Conservation (phyloP, 2,329 filamentous ascomycete genomes). For the Macroventuria anomochaeta region DNA sequence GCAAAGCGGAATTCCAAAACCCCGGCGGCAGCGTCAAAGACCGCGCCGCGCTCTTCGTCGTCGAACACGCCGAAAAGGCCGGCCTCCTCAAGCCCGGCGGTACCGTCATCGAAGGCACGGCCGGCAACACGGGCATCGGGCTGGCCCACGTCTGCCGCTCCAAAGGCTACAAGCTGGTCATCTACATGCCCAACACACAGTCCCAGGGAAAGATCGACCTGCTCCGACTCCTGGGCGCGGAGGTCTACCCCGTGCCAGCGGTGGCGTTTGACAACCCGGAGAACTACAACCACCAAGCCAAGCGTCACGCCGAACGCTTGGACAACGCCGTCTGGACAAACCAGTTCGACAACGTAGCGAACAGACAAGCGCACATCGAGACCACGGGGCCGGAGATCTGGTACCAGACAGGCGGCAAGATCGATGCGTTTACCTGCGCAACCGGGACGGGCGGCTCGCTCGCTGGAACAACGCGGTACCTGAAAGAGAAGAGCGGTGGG, state of each 20-base stretch:
- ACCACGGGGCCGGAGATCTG: conserved; percentile 98
- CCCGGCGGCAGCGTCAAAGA: conserved; percentile 96
- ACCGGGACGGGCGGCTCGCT: conserved; percentile 93
- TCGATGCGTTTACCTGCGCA: conserved; percentile 95
- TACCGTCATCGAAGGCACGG: conserved; percentile 95
- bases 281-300: conserved; percentile 98
- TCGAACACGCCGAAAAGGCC: conserved; percentile 89
- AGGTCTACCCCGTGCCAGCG: conserved; percentile 94
- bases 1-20: conserved; percentile 99
- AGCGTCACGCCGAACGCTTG: conserved; percentile 82
- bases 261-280: conserved; percentile 93
- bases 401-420: conserved; percentile 82
- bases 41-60: conserved; percentile 90
- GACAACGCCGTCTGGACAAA: conserved; percentile 98
- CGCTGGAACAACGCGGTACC: conserved; percentile 83
- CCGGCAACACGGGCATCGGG: conserved; percentile 97
- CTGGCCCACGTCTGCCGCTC: conserved; percentile 95
- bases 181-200: conserved; percentile 99
- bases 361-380: conserved; percentile 91
- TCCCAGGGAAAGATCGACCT: conserved; percentile 98
- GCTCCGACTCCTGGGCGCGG: conserved; percentile 85
- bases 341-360: conserved; percentile 97
- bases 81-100: conserved; percentile 84
- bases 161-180: conserved; percentile 91
- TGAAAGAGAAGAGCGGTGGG: conserved; percentile 82